Base-by-base conservation (phyloP, 1,139 yeast genomes). In the Schizosaccharomyces versatilis region DNA sequence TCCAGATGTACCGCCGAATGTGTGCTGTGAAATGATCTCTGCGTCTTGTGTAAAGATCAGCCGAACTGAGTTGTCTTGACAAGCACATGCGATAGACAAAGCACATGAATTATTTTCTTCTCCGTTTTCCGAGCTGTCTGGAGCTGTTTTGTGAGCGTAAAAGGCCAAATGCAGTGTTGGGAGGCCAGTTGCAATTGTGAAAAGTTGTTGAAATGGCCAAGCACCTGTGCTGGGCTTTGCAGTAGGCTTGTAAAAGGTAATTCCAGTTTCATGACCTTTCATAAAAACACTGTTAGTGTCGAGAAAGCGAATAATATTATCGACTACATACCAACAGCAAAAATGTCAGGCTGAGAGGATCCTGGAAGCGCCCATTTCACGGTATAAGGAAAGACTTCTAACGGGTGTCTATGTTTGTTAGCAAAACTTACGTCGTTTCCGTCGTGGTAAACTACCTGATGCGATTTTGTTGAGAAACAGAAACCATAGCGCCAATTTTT, bases 1-100 rank as follows among this genome's bases (percentile, higher is more conserved):
- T 15, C 54, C 54, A 36, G 52, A 53, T 42, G 44, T 42, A 24
- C 54, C 54, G 7, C 54, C 54, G 7, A 53, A 44, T n/a, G 32
- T 36, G 14, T 44, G 49, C 2, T 44, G 49, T 3, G 49, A 19
- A 17, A 19, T 44, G n/a, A 44, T 44, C 15, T 32, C n/a, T 9
- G 19, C 49, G n/a, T 44, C 32, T n/a, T 32, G 36, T 9, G 49
- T 32, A 44, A 44, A 9, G 9, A 44, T 24, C 8, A 44, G 14
- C 3, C 49, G 49, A 7, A 44, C 49, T 44, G 49, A 19, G 9
- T 44, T 44, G 32, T 44, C 49, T 36, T 44, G 38, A 32, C 49
- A 44, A n/a, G 15, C 49, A 44, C 49, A 44, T 44, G 49, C 49
- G 19, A 44, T n/a, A 8, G 15, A 44, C 32, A 44, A 19, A 8